Base-by-base conservation (phyloP, 345 rosid species). In the Dipteronia dyeriana region DNA sequence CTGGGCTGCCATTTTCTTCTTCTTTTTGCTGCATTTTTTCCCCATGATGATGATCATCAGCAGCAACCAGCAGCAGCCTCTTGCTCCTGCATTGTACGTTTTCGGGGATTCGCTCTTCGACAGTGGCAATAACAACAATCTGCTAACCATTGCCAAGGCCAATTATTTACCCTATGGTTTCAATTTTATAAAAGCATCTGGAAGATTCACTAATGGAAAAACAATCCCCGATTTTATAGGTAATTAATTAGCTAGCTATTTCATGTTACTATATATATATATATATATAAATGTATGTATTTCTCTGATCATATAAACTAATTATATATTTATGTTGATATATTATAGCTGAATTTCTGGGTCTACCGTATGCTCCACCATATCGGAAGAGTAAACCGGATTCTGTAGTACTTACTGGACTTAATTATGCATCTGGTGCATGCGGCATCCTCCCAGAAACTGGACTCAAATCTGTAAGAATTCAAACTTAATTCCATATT, bases 141-240 rank as follows among this genome's bases (percentile, higher is more conserved):
- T 88, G 66, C 85, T 87, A 13, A 90, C 90, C 39, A 0, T 78
- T 14, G 85, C 70, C 0, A 84, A 25, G 71, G 91, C 87, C 8
- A 65, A 88, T 70, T 88, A 39, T 71, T 65, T 38, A 2, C 90
- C 90, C 1, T 88, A 85, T 43, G 91, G 88, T 8, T 34, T 20
- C 1, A 68, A 83, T 75, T 90, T 86, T 66, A 39, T 68, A 19
- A 0, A 61, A 31, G 53, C 45, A 83, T 57, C 90, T 3, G 88
- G 91, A 17, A 83, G 91, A 72, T 90, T 90, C 84, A 87, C 83
- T 9, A 82, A 90, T 63, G 88, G 90, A n/a, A 84, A 84, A 74
- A 85, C 84, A 0, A 66, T 86, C 0, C 75, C 84, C 0, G 88
- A 90, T 73, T 82, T 85, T 45, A 54, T 85, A 16, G 90, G 91